Conservation (phyloP, 768 basidiomycete genomes). For the Tulasnella sp. region DNA sequence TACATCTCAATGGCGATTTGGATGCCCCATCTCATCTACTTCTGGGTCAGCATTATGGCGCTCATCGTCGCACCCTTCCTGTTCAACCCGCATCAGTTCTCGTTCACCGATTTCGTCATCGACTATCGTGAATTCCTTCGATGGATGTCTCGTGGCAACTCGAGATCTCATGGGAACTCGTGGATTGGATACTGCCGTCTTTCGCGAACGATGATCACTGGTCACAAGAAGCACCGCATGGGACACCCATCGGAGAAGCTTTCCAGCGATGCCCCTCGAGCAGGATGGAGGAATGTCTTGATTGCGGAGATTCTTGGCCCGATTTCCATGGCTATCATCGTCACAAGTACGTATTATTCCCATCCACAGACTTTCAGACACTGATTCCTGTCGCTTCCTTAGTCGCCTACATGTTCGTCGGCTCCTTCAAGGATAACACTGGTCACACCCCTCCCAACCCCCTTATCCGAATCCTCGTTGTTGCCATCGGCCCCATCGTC, state of each 20-base stretch:
- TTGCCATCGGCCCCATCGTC: conserved; percentile 90
- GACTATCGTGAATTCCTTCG: conserved; percentile 92
- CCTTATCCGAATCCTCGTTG: conserved; percentile 86
- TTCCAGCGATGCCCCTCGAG: conserved; percentile 74
- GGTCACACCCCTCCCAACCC: conserved; percentile 73
- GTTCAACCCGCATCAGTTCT: conserved; percentile 99
- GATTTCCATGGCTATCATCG: conserved; percentile 75
- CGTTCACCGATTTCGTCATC: conserved; percentile 94
- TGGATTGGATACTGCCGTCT: conserved; percentile 99
- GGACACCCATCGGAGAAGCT: conserved; percentile 27
- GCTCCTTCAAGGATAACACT: conserved; percentile 69
- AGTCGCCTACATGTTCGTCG: conserved; percentile 81
- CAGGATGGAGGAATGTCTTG: conserved; percentile 85
- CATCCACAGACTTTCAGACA: neutral
- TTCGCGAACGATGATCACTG: conserved; percentile 96
- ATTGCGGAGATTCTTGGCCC: conserved; percentile 86
- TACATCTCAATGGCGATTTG: conserved; percentile 46
- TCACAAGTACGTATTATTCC: conserved; percentile 54
- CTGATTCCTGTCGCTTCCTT: neutral
- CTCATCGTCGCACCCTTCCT: conserved; percentile 94
- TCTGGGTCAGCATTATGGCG: conserved; percentile 91
- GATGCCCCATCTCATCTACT: conserved; percentile 50
- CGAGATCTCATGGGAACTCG: conserved; percentile 55
- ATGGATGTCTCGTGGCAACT: conserved; percentile 51
- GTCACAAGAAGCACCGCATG: conserved; percentile 60